Conservation (phyloP, 2,329 filamentous ascomycete species). For the Sporothrix luriei region DNA sequence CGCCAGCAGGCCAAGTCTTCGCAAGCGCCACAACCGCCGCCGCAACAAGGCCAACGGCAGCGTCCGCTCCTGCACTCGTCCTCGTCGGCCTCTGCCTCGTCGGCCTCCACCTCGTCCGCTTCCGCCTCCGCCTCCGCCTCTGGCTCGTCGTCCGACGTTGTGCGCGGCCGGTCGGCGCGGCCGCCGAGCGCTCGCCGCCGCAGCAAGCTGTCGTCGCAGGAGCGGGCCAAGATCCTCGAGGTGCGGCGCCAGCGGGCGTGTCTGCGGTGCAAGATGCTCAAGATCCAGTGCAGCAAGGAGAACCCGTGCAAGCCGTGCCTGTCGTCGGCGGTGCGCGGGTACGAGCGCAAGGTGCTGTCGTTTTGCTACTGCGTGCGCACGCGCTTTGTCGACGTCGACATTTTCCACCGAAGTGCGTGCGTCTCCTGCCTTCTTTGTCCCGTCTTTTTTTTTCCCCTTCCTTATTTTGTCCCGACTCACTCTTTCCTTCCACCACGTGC, state of each 20-base stretch:
- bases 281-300: slow-evolving; percentile 41
- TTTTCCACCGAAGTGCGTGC: slow-evolving; percentile 36
- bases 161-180: neutral
- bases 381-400: slow-evolving; percentile 41
- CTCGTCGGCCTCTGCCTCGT: neutral
- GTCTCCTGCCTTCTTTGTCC: too few relatives aligned
- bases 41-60: neutral
- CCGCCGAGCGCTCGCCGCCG: slow-evolving; percentile 31
- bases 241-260: slow-evolving; percentile 40
- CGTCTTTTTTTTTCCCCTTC: neutral
- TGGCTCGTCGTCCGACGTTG: neutral
- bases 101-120: neutral
- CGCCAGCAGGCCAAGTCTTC: too few relatives aligned
- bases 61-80: neutral
- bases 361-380: slow-evolving; percentile 42
- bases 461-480: neutral
- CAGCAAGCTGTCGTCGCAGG: slow-evolving; percentile 37
- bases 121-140: neutral
- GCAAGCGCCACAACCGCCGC: neutral
- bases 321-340: slow-evolving; percentile 39
- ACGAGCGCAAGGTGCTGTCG: slow-evolving; percentile 40
- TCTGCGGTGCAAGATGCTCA: slow-evolving; percentile 40
- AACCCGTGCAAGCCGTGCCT: slow-evolving; percentile 40
- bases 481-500: too few relatives aligned
- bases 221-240: slow-evolving; percentile 38